Percentiles rank a stretch among this genome's conserved stretches.
phyloP scores from a whole-genome alignment of 495 filamentous ascomycete species.

The Immersiella caudata region DNA sequence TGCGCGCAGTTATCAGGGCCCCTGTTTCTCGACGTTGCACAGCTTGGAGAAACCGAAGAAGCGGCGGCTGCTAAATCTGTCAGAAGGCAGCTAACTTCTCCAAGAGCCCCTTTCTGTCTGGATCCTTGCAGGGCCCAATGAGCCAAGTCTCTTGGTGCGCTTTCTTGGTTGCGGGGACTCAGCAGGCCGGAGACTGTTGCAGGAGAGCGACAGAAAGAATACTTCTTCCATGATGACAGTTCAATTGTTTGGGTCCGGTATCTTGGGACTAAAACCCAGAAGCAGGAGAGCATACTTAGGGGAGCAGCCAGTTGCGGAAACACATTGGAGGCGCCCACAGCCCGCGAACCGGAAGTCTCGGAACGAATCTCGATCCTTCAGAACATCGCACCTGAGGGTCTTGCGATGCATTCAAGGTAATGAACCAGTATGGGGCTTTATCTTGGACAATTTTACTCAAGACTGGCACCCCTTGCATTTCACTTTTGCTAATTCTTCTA shows the following conservation, averaged over 20 bases:
- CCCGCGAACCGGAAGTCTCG: not conserved
- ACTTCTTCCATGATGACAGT: not conserved
- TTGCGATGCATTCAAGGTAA: not conserved
- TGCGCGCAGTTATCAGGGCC: not conserved
- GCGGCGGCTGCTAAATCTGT: too few species aligned
- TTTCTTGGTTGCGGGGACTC: too few species aligned
- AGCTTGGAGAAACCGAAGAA: too few species aligned
- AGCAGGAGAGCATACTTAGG: not conserved
- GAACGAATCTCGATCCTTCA: not conserved
- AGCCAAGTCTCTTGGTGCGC: too few species aligned
- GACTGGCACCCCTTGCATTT: not conserved
- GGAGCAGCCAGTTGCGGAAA: conserved; percentile 5
- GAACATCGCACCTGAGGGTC: not conserved
- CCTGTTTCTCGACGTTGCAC: not conserved
- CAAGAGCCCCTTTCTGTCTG: too few species aligned
- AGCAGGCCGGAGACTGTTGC: too few species aligned
- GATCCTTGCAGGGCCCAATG: too few species aligned
- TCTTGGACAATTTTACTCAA: not conserved
- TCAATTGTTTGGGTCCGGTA: not conserved
- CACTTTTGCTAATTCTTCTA: not conserved
- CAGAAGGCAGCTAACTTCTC: too few species aligned
- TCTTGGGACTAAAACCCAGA: not conserved
- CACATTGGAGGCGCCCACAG: not conserved
- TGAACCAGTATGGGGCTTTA: not conserved
- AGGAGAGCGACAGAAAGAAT: not conserved